A percentile compares a stretch with the other conserved stretches of the same genome.
Evolutionary conservation across 148 eudicot species (phyloP).

Genomic region (Mesembryanthemum crystallinum): DNA sequence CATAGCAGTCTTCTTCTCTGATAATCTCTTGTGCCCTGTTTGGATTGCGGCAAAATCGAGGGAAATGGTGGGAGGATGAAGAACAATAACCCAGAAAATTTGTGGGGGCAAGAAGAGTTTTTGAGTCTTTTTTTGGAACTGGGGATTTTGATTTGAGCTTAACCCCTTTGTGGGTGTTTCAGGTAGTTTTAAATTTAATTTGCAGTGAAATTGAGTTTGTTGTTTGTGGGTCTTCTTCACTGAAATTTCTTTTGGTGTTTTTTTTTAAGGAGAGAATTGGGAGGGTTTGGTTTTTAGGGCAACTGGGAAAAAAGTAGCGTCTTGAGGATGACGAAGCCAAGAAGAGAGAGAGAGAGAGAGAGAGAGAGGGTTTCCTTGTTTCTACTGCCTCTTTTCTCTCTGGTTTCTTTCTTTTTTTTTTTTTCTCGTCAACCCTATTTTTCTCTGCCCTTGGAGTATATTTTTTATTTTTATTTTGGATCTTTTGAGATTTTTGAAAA

Average conservation of each 20-base stretch:
- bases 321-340: neutral
- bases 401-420: neutral
- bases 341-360: neutral
- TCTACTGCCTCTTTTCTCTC: neutral
- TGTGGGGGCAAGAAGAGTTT: conserved; percentile 1
- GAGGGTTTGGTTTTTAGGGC: conserved; percentile 28
- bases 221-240: conserved; percentile 5
- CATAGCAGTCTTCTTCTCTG: conserved; percentile 8
- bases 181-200: conserved; percentile 6
- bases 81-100: neutral
- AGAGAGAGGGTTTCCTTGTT: conserved; percentile 11
- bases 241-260: neutral
- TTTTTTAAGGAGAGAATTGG: neutral
- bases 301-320: conserved; percentile 14
- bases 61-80: neutral
- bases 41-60: conserved; percentile 7
- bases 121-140: neutral
- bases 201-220: conserved; percentile 9
- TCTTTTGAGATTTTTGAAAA: neutral
- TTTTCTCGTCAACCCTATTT: neutral
- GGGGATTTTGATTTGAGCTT: neutral
- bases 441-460: neutral
- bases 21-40: neutral
- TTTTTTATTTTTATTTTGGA: no score
- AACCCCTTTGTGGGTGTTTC: conserved; percentile 16